Conservation (phyloP, 1,284 basidiomycete species). For the Termitomyces sp. region DNA sequence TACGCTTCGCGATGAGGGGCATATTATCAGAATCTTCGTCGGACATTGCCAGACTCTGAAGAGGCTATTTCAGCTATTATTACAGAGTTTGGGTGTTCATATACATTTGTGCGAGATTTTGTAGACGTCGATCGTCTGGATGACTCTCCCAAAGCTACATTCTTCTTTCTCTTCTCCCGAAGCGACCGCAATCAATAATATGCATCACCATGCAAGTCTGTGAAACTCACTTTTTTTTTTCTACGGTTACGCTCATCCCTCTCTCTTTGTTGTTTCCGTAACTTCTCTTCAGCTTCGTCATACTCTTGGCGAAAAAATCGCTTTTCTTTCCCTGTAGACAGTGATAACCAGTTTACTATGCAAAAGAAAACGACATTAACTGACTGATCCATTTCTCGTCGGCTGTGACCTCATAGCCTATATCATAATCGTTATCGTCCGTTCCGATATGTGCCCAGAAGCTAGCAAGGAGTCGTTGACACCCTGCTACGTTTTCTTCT, state of each 20-base stretch:
- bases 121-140: neutral
- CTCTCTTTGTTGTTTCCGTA: conserved; percentile 22
- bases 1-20: conserved; percentile 13
- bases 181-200: neutral
- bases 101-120: conserved; percentile 7
- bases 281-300: conserved; percentile 24
- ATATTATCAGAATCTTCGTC: conserved; percentile 11
- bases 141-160: conserved; percentile 1
- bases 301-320: conserved; percentile 39
- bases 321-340: conserved; percentile 16
- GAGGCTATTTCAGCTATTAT: neutral
- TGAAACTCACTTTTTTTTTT: conserved; percentile 18
- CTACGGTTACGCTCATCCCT: conserved; percentile 20
- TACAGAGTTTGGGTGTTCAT: neutral
- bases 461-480: conserved; percentile 48
- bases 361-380: conserved; percentile 13
- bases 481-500: conserved; percentile 46
- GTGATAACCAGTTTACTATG: neutral
- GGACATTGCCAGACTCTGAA: conserved; percentile 5
- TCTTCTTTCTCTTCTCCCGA: conserved; percentile 8
- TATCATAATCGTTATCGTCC: conserved; percentile 48
- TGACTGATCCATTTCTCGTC: conserved; percentile 47
- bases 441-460: conserved; percentile 63
- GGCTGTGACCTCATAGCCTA: conserved; percentile 40
- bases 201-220: neutral